Conservation (phyloP, 768 basidiomycete genomes). For the Termitomyces sp. region DNA sequence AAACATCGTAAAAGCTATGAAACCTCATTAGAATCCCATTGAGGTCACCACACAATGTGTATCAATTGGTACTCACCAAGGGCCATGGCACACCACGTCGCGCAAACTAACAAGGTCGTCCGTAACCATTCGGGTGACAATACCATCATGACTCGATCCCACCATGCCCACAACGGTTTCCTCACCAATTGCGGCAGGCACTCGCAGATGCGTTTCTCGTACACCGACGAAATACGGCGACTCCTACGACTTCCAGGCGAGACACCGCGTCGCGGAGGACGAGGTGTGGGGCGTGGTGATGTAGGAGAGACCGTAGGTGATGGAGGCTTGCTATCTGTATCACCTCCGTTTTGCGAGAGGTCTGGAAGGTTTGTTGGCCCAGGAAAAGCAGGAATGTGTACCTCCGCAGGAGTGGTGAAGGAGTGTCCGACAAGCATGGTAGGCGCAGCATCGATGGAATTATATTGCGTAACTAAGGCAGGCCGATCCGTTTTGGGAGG, state of each 20-base stretch:
- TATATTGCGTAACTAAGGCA: constrained; percentile 25
- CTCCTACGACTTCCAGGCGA: neutral
- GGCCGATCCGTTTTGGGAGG: constrained; percentile 5
- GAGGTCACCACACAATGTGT: neutral
- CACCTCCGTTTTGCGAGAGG: neutral
- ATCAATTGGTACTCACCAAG: constrained; percentile 50
- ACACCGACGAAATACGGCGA: constrained; percentile 34
- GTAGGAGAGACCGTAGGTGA: constrained; percentile 2
- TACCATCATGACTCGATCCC: constrained; percentile 62
- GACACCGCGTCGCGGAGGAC: neutral
- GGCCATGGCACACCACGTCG: constrained; percentile 68
- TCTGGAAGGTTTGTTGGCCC: neutral
- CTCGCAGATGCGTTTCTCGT: constrained; percentile 37
- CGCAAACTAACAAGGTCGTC: constrained; percentile 79
- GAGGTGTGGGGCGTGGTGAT: neutral
- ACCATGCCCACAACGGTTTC: constrained; percentile 61
- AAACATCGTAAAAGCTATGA: constrained; percentile 81
- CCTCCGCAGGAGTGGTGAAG: constrained; percentile 19
- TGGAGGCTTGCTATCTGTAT: constrained; percentile 4
- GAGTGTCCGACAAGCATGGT: constrained; percentile 22
- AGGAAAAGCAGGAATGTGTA: constrained; percentile 14
- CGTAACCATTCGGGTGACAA: constrained; percentile 69
- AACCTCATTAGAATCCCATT: constrained; percentile 2
- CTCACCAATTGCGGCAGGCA: constrained; percentile 48
- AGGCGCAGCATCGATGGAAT: constrained; percentile 26